A percentile compares a stretch with the other conserved stretches of the same genome.
Evolutionary conservation across 257 asterid species (phyloP).

Genomic region (Penstemon newberryi): DNA sequence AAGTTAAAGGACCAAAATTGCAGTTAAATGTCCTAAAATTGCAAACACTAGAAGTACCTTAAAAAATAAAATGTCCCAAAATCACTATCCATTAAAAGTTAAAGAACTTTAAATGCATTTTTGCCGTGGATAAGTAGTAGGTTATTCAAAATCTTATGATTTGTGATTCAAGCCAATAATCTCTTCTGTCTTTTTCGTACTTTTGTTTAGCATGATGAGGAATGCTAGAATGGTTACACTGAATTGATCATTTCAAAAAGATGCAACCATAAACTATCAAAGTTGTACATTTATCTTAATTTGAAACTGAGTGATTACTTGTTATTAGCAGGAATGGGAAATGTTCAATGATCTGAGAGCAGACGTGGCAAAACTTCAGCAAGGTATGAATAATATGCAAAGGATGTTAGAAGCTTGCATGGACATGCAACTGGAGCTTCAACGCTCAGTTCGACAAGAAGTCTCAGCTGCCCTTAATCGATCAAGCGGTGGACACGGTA

Average conservation of each 20-base stretch:
- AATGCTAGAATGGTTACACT: not conserved
- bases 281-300: not conserved
- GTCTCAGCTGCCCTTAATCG: conserved; percentile 94
- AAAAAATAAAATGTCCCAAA: too few species aligned
- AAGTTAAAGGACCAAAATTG: too few species aligned
- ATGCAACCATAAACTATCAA: not conserved
- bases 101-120: too few species aligned
- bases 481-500: conserved; percentile 69
- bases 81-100: too few species aligned
- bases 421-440: conserved; percentile 99
- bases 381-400: conserved; percentile 95
- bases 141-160: too few species aligned
- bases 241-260: not conserved
- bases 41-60: too few species aligned
- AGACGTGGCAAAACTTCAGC: conserved; percentile 86
- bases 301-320: not conserved
- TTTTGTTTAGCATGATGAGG: not conserved
- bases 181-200: too few species aligned
- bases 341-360: conserved; percentile 73
- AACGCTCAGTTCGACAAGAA: conserved; percentile 92
- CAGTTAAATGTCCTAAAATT: too few species aligned
- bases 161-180: too few species aligned
- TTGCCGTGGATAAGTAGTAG: too few species aligned
- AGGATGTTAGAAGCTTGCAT: conserved; percentile 96
- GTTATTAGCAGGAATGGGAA: conserved; percentile 76